phyloP scores from a whole-genome alignment of 139 green algal species.

The Volvox reticuliferus region DNA sequence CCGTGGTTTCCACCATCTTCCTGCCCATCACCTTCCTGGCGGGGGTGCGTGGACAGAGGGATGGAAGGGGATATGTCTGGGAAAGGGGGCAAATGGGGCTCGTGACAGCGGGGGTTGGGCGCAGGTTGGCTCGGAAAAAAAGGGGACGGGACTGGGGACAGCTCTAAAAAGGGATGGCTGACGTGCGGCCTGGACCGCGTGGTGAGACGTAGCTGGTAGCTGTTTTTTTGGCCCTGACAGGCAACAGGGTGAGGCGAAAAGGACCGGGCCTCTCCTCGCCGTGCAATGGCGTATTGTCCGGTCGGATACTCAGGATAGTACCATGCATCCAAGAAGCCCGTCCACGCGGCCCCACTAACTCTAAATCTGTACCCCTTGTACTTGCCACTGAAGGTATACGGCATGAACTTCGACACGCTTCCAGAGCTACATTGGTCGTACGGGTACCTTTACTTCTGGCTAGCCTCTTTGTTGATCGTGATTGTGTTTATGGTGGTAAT shows the following conservation, averaged over 20 bases:
- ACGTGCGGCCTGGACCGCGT: not conserved
- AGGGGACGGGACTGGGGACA: too few species aligned
- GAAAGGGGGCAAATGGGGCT: not conserved
- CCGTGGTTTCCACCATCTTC: slow-evolving; percentile 53
- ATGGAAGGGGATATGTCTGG: not conserved
- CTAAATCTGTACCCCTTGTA: not conserved
- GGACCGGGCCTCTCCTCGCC: too few species aligned
- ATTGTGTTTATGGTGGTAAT: slow-evolving; percentile 12
- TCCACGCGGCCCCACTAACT: not conserved
- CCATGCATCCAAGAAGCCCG: not conserved
- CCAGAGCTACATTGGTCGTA: slow-evolving; percentile 42
- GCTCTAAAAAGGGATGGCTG: not conserved
- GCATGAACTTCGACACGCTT: slow-evolving; percentile 47
- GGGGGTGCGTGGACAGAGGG: slow-evolving; percentile 4
- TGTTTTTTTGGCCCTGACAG: not conserved
- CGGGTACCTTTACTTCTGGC: slow-evolving; percentile 49
- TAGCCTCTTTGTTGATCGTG: not conserved
- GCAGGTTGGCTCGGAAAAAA: too few species aligned
- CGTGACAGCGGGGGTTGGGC: not conserved
- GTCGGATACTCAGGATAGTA: not conserved
- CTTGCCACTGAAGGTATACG: slow-evolving; percentile 31
- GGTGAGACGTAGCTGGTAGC: not conserved
- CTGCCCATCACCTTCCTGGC: slow-evolving; percentile 56
- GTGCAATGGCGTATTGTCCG: not conserved
- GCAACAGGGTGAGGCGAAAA: too few species aligned